Conservation (phyloP, 805 yeast species). For the Ogataea dorogensis region DNA sequence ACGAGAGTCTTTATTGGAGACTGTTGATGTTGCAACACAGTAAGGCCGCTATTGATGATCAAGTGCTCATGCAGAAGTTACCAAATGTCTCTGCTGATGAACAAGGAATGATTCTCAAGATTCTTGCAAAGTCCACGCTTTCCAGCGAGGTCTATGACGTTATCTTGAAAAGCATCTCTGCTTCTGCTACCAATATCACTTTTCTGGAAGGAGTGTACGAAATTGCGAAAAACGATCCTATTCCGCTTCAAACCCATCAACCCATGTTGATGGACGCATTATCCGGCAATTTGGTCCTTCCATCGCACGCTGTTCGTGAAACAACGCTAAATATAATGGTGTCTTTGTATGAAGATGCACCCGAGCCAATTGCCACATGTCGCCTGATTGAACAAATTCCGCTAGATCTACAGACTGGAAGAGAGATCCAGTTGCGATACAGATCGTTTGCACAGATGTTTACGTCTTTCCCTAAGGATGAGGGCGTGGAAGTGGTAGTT, state of each 20-base stretch:
- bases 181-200: constrained; percentile 9
- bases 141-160: constrained; percentile 6
- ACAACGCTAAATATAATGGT: constrained; percentile 42
- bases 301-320: constrained; percentile 51
- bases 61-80: constrained; percentile 17
- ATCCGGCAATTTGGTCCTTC: constrained; percentile 40
- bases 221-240: constrained; percentile 28
- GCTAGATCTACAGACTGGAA: constrained; percentile 59
- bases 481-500: constrained; percentile 33
- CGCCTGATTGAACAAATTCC: constrained; percentile 71
- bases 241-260: constrained; percentile 39
- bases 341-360: constrained; percentile 38
- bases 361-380: constrained; percentile 39
- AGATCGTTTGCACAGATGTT: constrained; percentile 54
- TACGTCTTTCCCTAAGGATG: constrained; percentile 29
- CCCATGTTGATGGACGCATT: constrained; percentile 31
- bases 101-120: constrained; percentile 39
- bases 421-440: constrained; percentile 71
- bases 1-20: constrained; percentile 50
- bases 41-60: constrained; percentile 28
- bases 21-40: constrained; percentile 41
- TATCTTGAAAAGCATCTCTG: background rate
- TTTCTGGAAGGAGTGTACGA: constrained; percentile 23
- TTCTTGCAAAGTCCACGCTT: constrained; percentile 30
- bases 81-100: constrained; percentile 35